These are phyloP conservation scores for Strobilomyces dryophilus DNA, from an alignment of 768 basidiomycete genomes.

Conservation along the genomic window DNA sequence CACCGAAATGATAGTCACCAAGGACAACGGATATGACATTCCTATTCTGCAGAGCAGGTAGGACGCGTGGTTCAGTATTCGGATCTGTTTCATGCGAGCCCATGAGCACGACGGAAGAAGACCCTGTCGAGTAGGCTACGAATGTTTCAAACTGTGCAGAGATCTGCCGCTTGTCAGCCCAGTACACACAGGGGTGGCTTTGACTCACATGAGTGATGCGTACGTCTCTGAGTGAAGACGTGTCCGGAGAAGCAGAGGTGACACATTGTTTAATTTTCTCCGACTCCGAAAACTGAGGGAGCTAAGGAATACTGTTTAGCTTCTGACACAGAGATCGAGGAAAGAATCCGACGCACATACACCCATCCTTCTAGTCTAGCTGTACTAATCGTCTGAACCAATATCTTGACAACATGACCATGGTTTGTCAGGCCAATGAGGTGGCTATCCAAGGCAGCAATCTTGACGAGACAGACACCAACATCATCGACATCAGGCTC, in stretches of 20 bases:
- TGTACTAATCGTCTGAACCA: slow-evolving; percentile 40
- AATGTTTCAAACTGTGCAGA: slow-evolving; percentile 83
- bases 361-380: slow-evolving; percentile 50
- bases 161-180: slow-evolving; percentile 44
- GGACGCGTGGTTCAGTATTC: slow-evolving; percentile 50
- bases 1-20: slow-evolving; percentile 91
- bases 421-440: slow-evolving; percentile 77
- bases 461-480: slow-evolving; percentile 59
- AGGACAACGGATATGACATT: slow-evolving; percentile 82
- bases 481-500: slow-evolving; percentile 21
- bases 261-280: slow-evolving; percentile 44
- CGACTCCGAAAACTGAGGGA: slow-evolving; percentile 70
- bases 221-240: slow-evolving; percentile 43
- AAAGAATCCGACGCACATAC: slow-evolving; percentile 55
- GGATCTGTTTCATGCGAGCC: slow-evolving; percentile 49
- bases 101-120: slow-evolving; percentile 69
- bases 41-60: slow-evolving; percentile 71
- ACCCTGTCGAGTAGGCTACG: slow-evolving; percentile 73
- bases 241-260: slow-evolving; percentile 37
- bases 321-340: background rate
- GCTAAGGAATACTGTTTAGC: slow-evolving; percentile 37
- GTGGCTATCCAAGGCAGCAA: slow-evolving; percentile 72
- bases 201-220: slow-evolving; percentile 74
- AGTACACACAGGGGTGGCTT: background rate
- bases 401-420: slow-evolving; percentile 71